These are phyloP conservation scores for Tilletia setariae DNA, from an alignment of 1,284 basidiomycete genomes.

Conservation along the genomic window DNA sequence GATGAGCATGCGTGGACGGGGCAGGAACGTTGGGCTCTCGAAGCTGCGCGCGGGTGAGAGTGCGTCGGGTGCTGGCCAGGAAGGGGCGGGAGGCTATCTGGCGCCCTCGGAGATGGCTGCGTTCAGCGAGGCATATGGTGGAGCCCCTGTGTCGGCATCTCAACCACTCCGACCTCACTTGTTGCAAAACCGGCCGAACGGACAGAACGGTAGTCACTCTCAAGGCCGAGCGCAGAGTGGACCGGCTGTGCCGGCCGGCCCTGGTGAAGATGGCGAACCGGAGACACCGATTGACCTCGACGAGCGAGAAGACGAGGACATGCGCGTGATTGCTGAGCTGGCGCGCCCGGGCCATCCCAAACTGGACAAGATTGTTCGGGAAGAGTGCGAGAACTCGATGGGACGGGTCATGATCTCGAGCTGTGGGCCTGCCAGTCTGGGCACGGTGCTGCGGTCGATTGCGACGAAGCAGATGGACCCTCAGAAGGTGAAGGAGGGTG, in stretches of 20 bases:
- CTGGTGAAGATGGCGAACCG: neutral
- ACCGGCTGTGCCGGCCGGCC: neutral
- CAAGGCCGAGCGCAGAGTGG: neutral
- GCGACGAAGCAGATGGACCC: constrained; percentile 67
- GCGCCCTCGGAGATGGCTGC: constrained; percentile 5
- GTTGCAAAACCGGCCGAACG: neutral
- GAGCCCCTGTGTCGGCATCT: neutral
- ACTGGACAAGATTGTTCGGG: constrained; percentile 65
- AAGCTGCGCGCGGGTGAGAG: neutral
- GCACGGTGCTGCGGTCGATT: constrained; percentile 68
- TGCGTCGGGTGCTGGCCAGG: neutral
- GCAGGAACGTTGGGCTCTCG: neutral
- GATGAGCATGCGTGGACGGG: constrained; percentile 10
- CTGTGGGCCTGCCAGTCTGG: constrained; percentile 73
- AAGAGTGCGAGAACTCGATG: constrained; percentile 64
- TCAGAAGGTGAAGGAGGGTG: constrained; percentile 62
- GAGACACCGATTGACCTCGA: constrained; percentile 60
- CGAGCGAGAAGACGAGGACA: constrained; percentile 67
- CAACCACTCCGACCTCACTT: neutral
- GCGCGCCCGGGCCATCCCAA: constrained; percentile 73
- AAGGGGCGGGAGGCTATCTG: neutral
- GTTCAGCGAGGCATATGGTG: constrained; percentile 13
- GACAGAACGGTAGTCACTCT: neutral
- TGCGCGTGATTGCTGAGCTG: constrained; percentile 67
- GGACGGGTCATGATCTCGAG: constrained; percentile 69